Evolutionary conservation across 163 green algal species (phyloP), one percentile per base, ranked within the genome.

Genomic region (Volvox carteri): DNA sequence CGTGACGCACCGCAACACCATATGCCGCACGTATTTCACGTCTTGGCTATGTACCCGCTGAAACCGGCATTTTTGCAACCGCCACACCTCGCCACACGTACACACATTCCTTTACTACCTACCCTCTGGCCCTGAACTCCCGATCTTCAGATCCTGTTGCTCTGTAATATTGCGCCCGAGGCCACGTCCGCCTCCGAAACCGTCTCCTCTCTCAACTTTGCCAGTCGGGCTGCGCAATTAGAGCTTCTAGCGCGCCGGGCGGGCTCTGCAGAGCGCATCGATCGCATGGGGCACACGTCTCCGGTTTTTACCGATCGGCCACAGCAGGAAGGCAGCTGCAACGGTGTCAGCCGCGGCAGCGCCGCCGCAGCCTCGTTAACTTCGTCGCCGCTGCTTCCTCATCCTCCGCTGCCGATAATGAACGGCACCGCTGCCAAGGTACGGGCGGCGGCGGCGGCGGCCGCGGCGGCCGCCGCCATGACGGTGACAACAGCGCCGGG

Each of bases 121-220:
- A n/a, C n/a, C n/a, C n/a, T n/a, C n/a, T n/a, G n/a, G n/a, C n/a
- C n/a, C n/a, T n/a, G n/a, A n/a, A n/a, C n/a, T n/a, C n/a, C n/a
- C n/a, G n/a, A n/a, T n/a, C 8, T 50, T 37, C 75, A 84, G 75
- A 94, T 96, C 44, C 90, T 98, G 90, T 93, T 98, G 81, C 88
- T 98, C 23, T 97, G 94, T 86, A 97, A 97, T 91, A 89, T 97
- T 42, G 90, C 90, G 9, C 96, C 96, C 0, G 93, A 96, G 74
- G 42, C 91, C 8, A 87, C 42, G 9, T 94, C 92, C 23, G 92
- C 90, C 12, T 88, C 65, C 3, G 96, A 98, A 85, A 96, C 95
- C 1, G 84, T 97, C 2, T 97, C 91, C 50, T 97, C 95, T 1
- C 95, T 98, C 75, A 95, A 95, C 74, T 98, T 98, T 92, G 96